phyloP scores from a whole-genome alignment of 2,329 filamentous ascomycete genomes.

The Phaeosphaeriaceae sp. region DNA sequence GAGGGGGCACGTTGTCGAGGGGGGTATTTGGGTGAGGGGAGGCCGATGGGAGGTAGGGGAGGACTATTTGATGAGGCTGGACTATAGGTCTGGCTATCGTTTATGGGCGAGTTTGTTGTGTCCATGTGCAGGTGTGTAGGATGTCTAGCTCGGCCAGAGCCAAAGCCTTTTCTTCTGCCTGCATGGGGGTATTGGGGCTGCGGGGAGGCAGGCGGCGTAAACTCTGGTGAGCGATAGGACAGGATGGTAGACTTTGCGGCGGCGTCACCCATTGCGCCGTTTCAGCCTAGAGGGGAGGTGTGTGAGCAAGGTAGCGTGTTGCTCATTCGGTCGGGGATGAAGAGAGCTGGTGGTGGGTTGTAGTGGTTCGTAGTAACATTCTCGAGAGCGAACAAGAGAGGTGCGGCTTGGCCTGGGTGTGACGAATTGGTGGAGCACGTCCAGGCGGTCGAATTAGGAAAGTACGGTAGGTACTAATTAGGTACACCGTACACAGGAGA shows the following conservation, averaged over 20 bases:
- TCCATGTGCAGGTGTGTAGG: constrained; percentile 42
- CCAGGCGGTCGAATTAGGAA: too few species aligned
- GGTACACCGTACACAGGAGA: too few species aligned
- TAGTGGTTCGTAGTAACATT: constrained; percentile 34
- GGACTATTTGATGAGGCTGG: constrained; percentile 40
- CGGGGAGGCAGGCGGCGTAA: constrained; percentile 44
- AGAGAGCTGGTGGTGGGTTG: constrained; percentile 25
- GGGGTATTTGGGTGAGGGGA: constrained; percentile 52
- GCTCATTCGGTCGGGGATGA: constrained; percentile 40
- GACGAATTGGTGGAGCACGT: too few species aligned
- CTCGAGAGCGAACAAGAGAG: constrained; percentile 18
- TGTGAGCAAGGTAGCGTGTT: constrained; percentile 12
- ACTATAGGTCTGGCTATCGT: constrained; percentile 38
- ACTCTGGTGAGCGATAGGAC: constrained; percentile 37
- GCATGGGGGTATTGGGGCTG: constrained; percentile 25
- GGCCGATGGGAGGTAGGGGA: constrained; percentile 29
- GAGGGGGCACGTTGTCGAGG: constrained; percentile 51
- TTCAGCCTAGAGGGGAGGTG: constrained; percentile 9
- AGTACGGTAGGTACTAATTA: too few species aligned
- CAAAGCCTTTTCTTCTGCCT: constrained; percentile 27
- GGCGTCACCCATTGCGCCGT: constrained; percentile 39
- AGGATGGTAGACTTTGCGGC: constrained; percentile 28
- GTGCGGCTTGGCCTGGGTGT: not conserved
- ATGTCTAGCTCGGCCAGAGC: constrained; percentile 27
- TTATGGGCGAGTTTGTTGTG: constrained; percentile 26